phyloP scores from a whole-genome alignment of 202 grass and related monocot genomes.

The Alloteropsis angusta region DNA sequence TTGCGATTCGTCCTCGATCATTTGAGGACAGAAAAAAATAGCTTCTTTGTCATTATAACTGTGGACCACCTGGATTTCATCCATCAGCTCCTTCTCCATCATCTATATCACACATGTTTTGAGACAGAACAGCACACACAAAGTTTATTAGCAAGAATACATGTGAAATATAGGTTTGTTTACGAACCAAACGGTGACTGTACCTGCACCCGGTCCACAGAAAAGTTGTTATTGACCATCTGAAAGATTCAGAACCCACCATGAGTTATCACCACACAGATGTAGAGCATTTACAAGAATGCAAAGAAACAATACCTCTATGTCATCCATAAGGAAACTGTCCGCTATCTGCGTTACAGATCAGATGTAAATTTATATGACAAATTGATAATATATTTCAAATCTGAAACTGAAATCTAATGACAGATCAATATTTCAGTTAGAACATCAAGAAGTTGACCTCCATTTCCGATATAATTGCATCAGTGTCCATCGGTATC shows the following conservation, averaged over 20 bases:
- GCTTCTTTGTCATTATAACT: background rate
- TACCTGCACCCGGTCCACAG: slow-evolving; percentile 12
- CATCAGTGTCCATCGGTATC: background rate
- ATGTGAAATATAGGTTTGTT: background rate
- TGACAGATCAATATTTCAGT: background rate
- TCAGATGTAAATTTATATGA: background rate
- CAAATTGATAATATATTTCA: background rate
- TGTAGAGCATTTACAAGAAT: background rate
- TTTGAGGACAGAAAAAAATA: background rate
- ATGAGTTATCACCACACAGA: background rate
- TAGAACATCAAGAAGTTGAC: background rate
- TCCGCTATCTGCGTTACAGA: background rate
- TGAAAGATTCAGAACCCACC: background rate
- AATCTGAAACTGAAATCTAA: background rate
- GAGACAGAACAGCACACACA: background rate
- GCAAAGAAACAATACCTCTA: slow-evolving; percentile 4
- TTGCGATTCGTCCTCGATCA: background rate
- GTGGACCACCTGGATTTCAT: background rate
- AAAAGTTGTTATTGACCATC: slow-evolving; percentile 2
- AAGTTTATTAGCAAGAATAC: background rate
- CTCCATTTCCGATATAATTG: slow-evolving; percentile 11
- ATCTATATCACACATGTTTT: background rate
- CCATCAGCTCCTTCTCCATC: slow-evolving; percentile 36
- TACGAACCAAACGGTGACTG: background rate
- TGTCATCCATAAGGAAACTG: slow-evolving; percentile 25